phyloP scores from a whole-genome alignment of 2,329 filamentous ascomycete species.

The Colletotrichum agaves region DNA sequence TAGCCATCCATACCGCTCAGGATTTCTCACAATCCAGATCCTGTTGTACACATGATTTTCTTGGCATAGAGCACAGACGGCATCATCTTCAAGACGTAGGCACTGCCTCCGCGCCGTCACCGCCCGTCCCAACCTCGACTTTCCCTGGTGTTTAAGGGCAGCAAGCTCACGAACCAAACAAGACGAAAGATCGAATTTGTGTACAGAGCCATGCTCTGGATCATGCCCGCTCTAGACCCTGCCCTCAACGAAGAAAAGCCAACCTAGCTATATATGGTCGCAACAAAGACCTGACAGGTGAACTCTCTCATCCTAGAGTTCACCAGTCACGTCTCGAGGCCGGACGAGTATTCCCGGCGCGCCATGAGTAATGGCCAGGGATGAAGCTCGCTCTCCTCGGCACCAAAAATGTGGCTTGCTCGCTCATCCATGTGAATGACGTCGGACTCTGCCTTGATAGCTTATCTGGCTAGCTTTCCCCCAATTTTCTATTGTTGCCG shows the following conservation, averaged over 20 bases:
- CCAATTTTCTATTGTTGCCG: no score
- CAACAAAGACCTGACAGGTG: background rate
- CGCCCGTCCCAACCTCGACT: conserved; percentile 1
- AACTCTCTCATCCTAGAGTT: conserved; percentile 4
- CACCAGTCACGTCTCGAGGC: conserved; percentile 26
- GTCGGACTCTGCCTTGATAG: background rate
- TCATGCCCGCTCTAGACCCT: no score
- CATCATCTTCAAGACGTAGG: no score
- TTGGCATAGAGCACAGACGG: background rate
- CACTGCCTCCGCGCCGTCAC: background rate
- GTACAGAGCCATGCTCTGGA: no score
- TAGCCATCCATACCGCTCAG: no score
- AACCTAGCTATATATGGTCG: background rate
- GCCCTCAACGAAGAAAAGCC: no score
- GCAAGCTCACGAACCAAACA: conserved; percentile 8
- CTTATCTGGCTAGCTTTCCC: no score
- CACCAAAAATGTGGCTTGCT: background rate
- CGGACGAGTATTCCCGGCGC: background rate
- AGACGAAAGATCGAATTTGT: background rate
- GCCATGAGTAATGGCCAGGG: conserved; percentile 14
- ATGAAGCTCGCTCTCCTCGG: conserved; percentile 18
- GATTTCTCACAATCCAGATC: background rate
- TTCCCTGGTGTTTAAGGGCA: background rate
- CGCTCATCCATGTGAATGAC: conserved; percentile 21
- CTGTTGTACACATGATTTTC: no score